These are phyloP conservation scores for Tephrocybe sp. DNA, from an alignment of 768 basidiomycete genomes.

Conservation along the genomic window DNA sequence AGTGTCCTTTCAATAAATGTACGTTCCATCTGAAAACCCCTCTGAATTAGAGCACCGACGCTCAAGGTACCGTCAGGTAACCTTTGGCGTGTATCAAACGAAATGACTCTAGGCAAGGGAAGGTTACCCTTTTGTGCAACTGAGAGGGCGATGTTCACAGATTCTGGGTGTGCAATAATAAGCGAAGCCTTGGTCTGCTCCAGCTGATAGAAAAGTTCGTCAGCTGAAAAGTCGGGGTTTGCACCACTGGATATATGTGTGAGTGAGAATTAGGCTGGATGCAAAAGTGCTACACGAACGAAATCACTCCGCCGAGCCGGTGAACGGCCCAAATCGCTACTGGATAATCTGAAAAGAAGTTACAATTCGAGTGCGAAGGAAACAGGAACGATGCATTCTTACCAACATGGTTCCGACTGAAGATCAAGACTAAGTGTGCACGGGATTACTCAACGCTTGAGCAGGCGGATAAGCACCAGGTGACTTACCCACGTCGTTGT, in stretches of 20 bases:
- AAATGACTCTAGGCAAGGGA: slow-evolving; percentile 37
- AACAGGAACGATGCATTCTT: slow-evolving; percentile 10
- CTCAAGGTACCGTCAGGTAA: slow-evolving; percentile 24
- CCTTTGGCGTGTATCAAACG: slow-evolving; percentile 27
- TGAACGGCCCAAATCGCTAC: slow-evolving; percentile 57
- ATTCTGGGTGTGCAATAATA: slow-evolving; percentile 45
- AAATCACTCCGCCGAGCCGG: slow-evolving; percentile 52
- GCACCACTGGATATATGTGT: slow-evolving; percentile 40
- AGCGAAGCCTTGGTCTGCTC: slow-evolving; percentile 44
- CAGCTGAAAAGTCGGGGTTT: slow-evolving; percentile 53
- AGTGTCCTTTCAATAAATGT: slow-evolving; percentile 50
- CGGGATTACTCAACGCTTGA: not conserved
- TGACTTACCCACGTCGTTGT: slow-evolving; percentile 50
- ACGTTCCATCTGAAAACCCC: slow-evolving; percentile 36
- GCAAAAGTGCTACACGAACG: slow-evolving; percentile 33
- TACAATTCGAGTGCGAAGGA: not conserved
- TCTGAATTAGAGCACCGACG: slow-evolving; percentile 44
- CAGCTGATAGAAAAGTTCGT: slow-evolving; percentile 57
- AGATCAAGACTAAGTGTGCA: slow-evolving; percentile 50
- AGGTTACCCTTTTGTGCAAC: slow-evolving; percentile 38
- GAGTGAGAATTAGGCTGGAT: not conserved
- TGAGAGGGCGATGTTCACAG: slow-evolving; percentile 36
- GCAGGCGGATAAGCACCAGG: not conserved
- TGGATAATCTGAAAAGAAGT: slow-evolving; percentile 41
- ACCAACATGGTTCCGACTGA: slow-evolving; percentile 69